Evolutionary conservation across 257 asterid species (phyloP).

Genomic region (Petunia axillaris): DNA sequence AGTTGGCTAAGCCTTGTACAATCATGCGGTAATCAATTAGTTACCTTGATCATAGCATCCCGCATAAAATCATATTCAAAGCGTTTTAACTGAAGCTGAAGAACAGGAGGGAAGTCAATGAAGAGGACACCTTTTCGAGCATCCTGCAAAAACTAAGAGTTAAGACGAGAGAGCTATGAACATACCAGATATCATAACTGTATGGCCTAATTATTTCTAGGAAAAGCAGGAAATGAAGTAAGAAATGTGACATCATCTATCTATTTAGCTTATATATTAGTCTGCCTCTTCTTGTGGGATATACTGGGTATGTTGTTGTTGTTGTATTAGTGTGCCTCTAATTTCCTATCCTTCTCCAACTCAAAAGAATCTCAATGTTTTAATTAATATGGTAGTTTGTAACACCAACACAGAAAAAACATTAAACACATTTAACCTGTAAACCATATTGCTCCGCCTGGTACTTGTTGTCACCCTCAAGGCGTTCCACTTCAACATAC

Average conservation of each 20-base stretch:
- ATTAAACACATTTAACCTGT: conserved; percentile 53
- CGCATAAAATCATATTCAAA: conserved; percentile 79
- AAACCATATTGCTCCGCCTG: conserved; percentile 75
- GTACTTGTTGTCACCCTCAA: conserved; percentile 81
- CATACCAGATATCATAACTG: conserved; percentile 16
- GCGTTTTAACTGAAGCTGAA: conserved; percentile 79
- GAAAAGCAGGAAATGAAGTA: not conserved
- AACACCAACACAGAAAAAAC: conserved; percentile 4
- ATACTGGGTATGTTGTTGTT: not conserved
- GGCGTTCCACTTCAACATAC: conserved; percentile 81
- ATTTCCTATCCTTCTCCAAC: not conserved
- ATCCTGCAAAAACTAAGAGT: conserved; percentile 52
- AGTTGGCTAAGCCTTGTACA: not conserved
- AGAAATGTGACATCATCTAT: not conserved
- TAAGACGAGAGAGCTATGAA: not conserved
- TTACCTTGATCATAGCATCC: conserved; percentile 84
- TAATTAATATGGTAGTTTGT: not conserved
- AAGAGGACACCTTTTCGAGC: conserved; percentile 84
- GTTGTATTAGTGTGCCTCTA: not conserved
- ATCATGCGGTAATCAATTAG: conserved; percentile 7
- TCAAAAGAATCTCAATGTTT: conserved; percentile 10
- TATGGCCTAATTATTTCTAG: not conserved
- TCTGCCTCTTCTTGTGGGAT: not conserved
- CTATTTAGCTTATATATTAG: not conserved
- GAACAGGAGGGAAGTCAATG: conserved; percentile 85